Conservation (phyloP, 352 stramenopile species). For the Phytopythium kandeliae region DNA sequence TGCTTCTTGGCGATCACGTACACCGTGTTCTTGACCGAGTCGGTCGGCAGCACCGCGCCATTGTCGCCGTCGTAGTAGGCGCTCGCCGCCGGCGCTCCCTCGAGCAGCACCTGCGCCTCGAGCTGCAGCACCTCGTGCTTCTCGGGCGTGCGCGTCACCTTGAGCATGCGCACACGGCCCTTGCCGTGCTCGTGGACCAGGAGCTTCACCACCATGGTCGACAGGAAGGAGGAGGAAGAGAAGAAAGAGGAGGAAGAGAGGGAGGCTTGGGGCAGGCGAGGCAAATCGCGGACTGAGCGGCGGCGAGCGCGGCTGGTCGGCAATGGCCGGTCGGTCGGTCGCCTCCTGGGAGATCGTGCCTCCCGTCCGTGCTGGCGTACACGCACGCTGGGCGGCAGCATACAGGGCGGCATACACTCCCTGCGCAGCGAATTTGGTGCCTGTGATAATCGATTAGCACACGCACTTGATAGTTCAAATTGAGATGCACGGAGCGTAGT, state of each 20-base stretch:
- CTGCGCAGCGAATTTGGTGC: too few relatives aligned
- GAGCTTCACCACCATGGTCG: constrained; percentile 67
- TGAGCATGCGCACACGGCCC: constrained; percentile 81
- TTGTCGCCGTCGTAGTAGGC: constrained; percentile 87
- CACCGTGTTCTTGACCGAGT: constrained; percentile 90
- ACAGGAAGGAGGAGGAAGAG: background rate
- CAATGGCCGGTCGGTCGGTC: too few relatives aligned
- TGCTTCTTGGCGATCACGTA: constrained; percentile 86
- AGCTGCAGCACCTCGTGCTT: constrained; percentile 80
- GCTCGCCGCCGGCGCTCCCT: constrained; percentile 63
- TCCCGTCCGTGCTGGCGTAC: too few relatives aligned
- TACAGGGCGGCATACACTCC: background rate
- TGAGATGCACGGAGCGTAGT: too few relatives aligned
- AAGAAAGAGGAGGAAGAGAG: background rate
- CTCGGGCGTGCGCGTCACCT: constrained; percentile 71
- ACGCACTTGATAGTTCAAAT: too few relatives aligned
- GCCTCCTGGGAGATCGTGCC: too few relatives aligned
- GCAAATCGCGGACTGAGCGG: constrained; percentile 31
- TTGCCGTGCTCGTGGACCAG: constrained; percentile 79
- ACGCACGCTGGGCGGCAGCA: too few relatives aligned
- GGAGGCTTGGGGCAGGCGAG: constrained; percentile 12
- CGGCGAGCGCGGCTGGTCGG: background rate
- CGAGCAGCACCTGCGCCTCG: constrained; percentile 77
- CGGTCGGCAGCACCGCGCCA: constrained; percentile 74
- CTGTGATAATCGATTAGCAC: too few relatives aligned